A percentile compares a stretch with the other conserved stretches of the same genome.
phyloP scores from a whole-genome alignment of 306 rosid species.

The Myrica gale region DNA sequence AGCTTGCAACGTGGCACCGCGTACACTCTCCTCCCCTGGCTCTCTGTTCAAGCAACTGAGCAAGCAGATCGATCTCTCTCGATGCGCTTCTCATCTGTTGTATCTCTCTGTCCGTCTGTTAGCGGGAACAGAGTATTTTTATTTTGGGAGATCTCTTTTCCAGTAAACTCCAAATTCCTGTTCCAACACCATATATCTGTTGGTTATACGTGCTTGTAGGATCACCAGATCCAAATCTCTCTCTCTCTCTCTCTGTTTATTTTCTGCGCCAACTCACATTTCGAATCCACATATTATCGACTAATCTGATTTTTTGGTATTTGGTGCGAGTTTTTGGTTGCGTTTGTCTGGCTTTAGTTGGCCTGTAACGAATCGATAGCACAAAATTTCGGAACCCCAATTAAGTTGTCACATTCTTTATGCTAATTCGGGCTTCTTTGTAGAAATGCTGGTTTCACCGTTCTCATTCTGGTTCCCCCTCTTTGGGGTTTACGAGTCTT shows the following conservation, averaged over 20 bases:
- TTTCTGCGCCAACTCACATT: conserved; percentile 26
- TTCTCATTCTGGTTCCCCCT: neutral
- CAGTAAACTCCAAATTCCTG: neutral
- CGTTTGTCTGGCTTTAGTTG: conserved; percentile 23
- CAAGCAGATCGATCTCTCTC: neutral
- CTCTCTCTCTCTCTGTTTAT: conserved; percentile 16
- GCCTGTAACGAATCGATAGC: conserved; percentile 23
- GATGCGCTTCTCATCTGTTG: neutral
- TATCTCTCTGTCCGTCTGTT: neutral
- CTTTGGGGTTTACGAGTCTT: conserved; percentile 4
- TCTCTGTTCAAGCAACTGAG: neutral
- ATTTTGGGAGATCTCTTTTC: neutral
- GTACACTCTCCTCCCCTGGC: neutral
- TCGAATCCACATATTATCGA: conserved; percentile 16
- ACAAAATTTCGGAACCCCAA: conserved; percentile 4
- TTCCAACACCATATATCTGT: neutral
- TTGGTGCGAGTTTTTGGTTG: conserved; percentile 1
- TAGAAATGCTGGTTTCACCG: conserved; percentile 2
- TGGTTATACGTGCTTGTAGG: conserved; percentile 36
- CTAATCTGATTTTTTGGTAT: neutral
- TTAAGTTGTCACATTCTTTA: conserved; percentile 15
- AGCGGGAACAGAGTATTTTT: neutral
- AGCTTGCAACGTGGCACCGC: neutral
- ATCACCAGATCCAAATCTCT: conserved; percentile 41
- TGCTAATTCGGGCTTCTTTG: conserved; percentile 16